These are phyloP conservation scores for Epicoccum sorghinum DNA, from an alignment of 2,329 filamentous ascomycete species.

Conservation along the genomic window DNA sequence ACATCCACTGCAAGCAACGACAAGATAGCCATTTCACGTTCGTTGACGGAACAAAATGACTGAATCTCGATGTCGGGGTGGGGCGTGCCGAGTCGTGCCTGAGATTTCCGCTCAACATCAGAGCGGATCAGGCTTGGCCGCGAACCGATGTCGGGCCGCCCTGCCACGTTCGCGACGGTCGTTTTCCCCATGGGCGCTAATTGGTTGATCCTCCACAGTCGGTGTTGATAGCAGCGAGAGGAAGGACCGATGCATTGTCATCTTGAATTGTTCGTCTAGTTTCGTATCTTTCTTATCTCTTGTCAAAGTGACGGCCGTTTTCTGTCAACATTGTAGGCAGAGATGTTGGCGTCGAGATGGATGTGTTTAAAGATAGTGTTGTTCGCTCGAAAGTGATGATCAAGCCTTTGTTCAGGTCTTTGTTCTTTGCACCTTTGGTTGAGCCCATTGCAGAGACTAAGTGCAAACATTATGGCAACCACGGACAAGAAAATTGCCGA, in stretches of 20 bases:
- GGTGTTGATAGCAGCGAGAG: slow-evolving; percentile 1
- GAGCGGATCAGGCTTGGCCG: slow-evolving; percentile 4
- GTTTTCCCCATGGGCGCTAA: slow-evolving; percentile 5
- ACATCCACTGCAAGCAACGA: background rate
- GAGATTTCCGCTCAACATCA: background rate
- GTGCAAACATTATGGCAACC: slow-evolving; percentile 4
- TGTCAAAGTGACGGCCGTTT: background rate
- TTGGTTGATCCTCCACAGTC: background rate
- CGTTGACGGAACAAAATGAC: slow-evolving; percentile 13
- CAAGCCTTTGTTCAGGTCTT: background rate
- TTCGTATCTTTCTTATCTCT: slow-evolving; percentile 20
- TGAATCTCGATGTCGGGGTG: background rate
- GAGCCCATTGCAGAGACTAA: background rate
- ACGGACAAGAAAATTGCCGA: slow-evolving; percentile 13
- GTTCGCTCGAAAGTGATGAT: background rate
- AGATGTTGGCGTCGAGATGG: background rate
- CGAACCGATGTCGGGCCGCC: slow-evolving; percentile 11
- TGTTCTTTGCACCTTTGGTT: background rate
- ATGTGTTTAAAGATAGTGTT: slow-evolving; percentile 1
- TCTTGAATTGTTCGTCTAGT: background rate
- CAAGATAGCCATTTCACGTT: slow-evolving; percentile 2
- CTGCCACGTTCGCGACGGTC: background rate
- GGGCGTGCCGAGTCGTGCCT: background rate
- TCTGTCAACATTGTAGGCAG: background rate
- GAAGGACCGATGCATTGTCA: slow-evolving; percentile 6